A percentile compares a stretch with the other conserved stretches of the same genome.
Conservation (phyloP, 306 rosid species). For the Malus sieversii region DNA sequence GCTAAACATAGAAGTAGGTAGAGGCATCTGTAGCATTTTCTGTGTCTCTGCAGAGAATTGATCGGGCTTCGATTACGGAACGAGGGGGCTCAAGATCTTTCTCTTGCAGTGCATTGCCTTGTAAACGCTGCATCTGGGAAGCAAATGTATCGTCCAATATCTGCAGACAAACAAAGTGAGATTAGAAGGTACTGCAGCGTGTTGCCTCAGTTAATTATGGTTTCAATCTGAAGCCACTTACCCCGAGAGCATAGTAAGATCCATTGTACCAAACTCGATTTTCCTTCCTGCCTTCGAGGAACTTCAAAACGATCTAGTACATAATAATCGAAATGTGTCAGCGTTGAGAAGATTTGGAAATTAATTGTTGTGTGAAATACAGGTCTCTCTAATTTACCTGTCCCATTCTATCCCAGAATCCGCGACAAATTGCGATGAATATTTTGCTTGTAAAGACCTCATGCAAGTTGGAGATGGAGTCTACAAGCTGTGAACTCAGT, state of each 20-base stretch:
- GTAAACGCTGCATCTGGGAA: conserved; percentile 86
- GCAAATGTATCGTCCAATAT: conserved; percentile 92
- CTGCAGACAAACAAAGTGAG: conserved; percentile 29
- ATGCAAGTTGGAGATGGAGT: conserved; percentile 77
- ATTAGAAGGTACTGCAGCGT: background rate
- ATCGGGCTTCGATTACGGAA: conserved; percentile 81
- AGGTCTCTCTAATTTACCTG: conserved; percentile 46
- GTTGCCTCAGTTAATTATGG: background rate
- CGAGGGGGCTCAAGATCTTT: conserved; percentile 95
- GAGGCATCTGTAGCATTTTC: conserved; percentile 57
- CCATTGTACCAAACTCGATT: conserved; percentile 86
- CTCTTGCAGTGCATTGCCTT: conserved; percentile 84
- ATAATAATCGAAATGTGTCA: conserved; percentile 6
- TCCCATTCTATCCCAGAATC: conserved; percentile 94
- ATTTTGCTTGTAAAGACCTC: conserved; percentile 76
- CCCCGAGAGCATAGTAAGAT: conserved; percentile 94
- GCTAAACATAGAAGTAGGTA: conserved; percentile 48
- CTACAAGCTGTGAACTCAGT: conserved; percentile 67
- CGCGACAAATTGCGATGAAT: conserved; percentile 72
- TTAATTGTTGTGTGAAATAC: background rate
- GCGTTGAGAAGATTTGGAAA: conserved; percentile 7
- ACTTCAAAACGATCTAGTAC: conserved; percentile 64
- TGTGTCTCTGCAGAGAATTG: conserved; percentile 83
- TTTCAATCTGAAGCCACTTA: conserved; percentile 26
- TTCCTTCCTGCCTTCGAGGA: conserved; percentile 94